These are phyloP conservation scores for Alloteropsis semialata DNA, from an alignment of 176 grass and related monocot species.

Conservation along the genomic window DNA sequence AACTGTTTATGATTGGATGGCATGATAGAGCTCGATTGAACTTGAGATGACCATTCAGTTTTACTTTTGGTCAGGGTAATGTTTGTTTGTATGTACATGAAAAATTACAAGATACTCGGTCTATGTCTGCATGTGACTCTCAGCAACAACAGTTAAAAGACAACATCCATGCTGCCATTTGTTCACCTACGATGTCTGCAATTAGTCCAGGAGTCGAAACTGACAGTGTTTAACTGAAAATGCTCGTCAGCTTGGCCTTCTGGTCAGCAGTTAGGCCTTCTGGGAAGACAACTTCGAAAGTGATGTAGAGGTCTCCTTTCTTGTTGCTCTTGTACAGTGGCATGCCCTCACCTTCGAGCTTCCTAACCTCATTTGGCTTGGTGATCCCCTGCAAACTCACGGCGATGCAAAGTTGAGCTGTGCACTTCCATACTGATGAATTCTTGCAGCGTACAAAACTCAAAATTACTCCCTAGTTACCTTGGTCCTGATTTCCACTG, in stretches of 20 bases:
- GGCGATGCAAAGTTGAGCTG: background rate
- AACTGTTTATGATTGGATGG: background rate
- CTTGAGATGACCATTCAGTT: background rate
- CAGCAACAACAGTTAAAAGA: background rate
- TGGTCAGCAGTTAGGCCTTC: conserved; percentile 48
- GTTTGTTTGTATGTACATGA: background rate
- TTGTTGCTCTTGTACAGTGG: conserved; percentile 52
- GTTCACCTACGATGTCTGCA: background rate
- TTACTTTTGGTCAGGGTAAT: background rate
- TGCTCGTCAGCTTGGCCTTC: conserved; percentile 53
- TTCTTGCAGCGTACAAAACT: background rate
- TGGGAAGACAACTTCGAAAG: conserved; percentile 52
- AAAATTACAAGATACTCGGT: background rate
- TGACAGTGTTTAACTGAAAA: conserved; percentile 20
- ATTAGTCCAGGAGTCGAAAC: background rate
- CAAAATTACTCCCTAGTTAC: background rate
- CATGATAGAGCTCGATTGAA: background rate
- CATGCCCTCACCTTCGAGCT: conserved; percentile 42
- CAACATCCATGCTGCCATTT: background rate
- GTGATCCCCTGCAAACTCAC: conserved; percentile 37
- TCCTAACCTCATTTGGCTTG: conserved; percentile 61
- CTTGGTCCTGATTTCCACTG: conserved; percentile 51
- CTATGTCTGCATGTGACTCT: background rate
- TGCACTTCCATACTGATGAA: background rate
- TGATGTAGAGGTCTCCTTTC: conserved; percentile 46